These are phyloP conservation scores for Pharnaceum exiguum DNA, from an alignment of 148 eudicot genomes.

Conservation along the genomic window DNA sequence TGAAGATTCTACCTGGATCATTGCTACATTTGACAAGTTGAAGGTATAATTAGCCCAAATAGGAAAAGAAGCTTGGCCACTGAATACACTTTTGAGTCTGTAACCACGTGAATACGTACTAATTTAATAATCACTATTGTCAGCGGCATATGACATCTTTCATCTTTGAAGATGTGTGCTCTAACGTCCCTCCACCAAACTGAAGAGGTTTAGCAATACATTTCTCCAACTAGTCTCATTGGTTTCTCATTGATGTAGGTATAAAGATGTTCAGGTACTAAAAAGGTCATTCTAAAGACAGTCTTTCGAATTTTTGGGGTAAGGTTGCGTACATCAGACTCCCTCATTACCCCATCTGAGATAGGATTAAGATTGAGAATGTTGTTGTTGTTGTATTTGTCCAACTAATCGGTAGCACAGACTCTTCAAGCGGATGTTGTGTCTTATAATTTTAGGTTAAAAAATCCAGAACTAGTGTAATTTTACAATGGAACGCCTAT, in stretches of 20 bases:
- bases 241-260: no score
- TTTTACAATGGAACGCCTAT: background rate
- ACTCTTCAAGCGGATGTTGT: no score
- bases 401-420: no score
- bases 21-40: slow-evolving; percentile 6
- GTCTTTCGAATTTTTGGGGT: no score
- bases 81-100: background rate
- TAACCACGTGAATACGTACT: slow-evolving; percentile 11
- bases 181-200: background rate
- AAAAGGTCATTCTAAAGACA: no score
- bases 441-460: no score
- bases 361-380: no score
- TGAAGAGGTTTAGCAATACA: background rate
- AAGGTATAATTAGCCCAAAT: slow-evolving; percentile 13
- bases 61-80: background rate
- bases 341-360: no score
- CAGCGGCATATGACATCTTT: background rate
- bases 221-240: no score
- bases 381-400: no score
- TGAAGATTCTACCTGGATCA: slow-evolving; percentile 4
- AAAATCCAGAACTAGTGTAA: background rate
- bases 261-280: no score
- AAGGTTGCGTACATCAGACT: no score
- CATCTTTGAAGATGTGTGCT: background rate
- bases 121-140: background rate